phyloP scores from a whole-genome alignment of 75 land plant species.

The Sequoia sempervirens region DNA sequence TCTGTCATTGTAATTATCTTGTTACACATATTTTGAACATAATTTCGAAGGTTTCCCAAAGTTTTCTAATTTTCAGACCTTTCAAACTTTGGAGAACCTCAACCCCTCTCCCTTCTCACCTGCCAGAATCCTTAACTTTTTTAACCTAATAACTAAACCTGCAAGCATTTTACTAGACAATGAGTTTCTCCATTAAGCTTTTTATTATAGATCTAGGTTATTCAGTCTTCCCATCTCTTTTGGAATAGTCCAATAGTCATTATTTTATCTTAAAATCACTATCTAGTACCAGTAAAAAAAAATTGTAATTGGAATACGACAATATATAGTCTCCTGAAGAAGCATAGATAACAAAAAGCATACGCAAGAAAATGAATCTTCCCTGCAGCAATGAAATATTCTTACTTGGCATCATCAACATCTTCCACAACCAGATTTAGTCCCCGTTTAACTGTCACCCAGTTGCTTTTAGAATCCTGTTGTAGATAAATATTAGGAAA shows the following conservation, averaged over 20 bases:
- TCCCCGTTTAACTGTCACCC: constrained; percentile 62
- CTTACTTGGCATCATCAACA: constrained; percentile 79
- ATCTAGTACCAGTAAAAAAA: not conserved
- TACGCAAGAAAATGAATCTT: not conserved
- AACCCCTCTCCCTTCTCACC: not conserved
- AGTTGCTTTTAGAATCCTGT: constrained; percentile 85
- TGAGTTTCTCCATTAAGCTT: not conserved
- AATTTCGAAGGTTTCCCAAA: not conserved
- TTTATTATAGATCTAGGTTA: not conserved
- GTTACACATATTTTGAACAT: not conserved
- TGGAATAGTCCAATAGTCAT: not conserved
- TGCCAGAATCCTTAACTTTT: not conserved
- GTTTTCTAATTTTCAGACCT: not conserved
- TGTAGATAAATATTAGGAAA: constrained; percentile 6
- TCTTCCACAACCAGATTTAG: constrained; percentile 79
- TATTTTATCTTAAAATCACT: not conserved
- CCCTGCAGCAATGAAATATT: not conserved
- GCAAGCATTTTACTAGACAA: not conserved
- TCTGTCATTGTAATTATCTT: not conserved
- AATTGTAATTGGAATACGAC: not conserved
- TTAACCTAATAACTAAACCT: not conserved
- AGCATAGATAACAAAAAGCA: not conserved
- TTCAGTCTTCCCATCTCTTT: not conserved
- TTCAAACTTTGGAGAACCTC: not conserved
- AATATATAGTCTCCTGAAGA: not conserved